phyloP scores from a whole-genome alignment of 2,329 filamentous ascomycete genomes.

The Thelonectria discophora region DNA sequence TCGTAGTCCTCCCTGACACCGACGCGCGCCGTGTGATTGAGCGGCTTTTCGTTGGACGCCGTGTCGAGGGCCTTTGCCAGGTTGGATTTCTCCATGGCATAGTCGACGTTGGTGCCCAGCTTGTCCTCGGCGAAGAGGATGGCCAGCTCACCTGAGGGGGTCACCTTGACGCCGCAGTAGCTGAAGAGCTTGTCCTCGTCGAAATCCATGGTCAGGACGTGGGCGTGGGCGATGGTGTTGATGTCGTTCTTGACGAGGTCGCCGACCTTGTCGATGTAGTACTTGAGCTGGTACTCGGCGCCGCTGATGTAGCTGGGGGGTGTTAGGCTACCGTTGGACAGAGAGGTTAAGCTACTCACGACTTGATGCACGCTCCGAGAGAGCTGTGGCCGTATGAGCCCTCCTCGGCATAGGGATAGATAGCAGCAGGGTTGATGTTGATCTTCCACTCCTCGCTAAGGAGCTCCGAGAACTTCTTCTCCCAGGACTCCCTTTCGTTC shows the following conservation, averaged over 20 bases:
- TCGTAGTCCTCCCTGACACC: constrained; percentile 56
- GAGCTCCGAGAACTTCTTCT: constrained; percentile 54
- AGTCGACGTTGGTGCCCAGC: constrained; percentile 57
- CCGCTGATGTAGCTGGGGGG: constrained; percentile 54
- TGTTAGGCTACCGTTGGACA: neutral
- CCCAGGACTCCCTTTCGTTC: constrained; percentile 54
- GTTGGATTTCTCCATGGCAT: constrained; percentile 48
- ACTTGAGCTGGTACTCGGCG: constrained; percentile 52
- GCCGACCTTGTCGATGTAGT: constrained; percentile 50
- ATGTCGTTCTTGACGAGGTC: constrained; percentile 55
- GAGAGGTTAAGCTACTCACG: constrained; percentile 44
- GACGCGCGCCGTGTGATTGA: constrained; percentile 56
- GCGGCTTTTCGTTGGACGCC: constrained; percentile 46
- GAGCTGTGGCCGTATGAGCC: constrained; percentile 52
- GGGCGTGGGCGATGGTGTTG: constrained; percentile 55
- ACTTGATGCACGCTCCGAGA: constrained; percentile 55
- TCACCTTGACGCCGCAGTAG: constrained; percentile 57
- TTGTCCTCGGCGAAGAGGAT: constrained; percentile 56
- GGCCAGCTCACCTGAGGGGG: constrained; percentile 54
- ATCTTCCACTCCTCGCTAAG: constrained; percentile 61
- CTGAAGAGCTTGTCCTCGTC: constrained; percentile 53
- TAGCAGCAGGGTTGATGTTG: constrained; percentile 55
- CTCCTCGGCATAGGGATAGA: constrained; percentile 58
- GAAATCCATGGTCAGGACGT: constrained; percentile 57
- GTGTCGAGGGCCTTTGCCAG: constrained; percentile 57